These are phyloP conservation scores for Teratosphaeria viscida DNA, from an alignment of 2,329 filamentous ascomycete genomes.

Conservation along the genomic window DNA sequence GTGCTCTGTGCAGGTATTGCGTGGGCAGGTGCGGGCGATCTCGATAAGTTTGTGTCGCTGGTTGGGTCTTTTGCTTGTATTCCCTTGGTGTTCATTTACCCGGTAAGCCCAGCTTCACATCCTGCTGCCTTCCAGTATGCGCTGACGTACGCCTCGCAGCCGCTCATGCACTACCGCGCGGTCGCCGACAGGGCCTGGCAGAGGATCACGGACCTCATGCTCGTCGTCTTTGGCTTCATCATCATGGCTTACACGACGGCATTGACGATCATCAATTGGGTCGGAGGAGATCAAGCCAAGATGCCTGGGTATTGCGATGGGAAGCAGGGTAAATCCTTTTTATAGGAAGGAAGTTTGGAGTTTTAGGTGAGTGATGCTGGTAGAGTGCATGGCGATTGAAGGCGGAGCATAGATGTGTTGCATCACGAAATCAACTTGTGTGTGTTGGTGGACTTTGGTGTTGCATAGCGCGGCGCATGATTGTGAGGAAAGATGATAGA, in stretches of 20 bases:
- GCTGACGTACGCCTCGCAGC: constrained; percentile 38
- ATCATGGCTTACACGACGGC: constrained; percentile 89
- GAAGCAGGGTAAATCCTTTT: not conserved
- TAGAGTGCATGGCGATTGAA: not conserved
- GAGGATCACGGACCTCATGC: constrained; percentile 58
- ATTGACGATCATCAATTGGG: constrained; percentile 81
- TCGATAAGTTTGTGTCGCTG: constrained; percentile 94
- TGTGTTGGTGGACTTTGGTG: not conserved
- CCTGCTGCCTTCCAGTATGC: not conserved
- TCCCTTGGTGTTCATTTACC: constrained; percentile 93
- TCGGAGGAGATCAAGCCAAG: constrained; percentile 43
- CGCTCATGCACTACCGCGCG: constrained; percentile 76
- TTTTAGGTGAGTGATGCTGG: not conserved
- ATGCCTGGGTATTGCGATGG: constrained; percentile 54
- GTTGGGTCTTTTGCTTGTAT: constrained; percentile 98
- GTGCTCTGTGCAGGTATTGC: constrained; percentile 76
- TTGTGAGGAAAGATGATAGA: not conserved
- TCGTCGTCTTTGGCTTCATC: constrained; percentile 72
- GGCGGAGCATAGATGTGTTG: not conserved
- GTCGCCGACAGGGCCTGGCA: constrained; percentile 61
- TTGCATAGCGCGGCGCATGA: not conserved
- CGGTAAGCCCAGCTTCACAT: constrained; percentile 50
- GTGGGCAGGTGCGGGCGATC: constrained; percentile 81
- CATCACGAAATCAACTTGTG: not conserved
- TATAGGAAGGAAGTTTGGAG: not conserved